Conservation (phyloP, 2,329 filamentous ascomycete species). For the Penicillium sp. region DNA sequence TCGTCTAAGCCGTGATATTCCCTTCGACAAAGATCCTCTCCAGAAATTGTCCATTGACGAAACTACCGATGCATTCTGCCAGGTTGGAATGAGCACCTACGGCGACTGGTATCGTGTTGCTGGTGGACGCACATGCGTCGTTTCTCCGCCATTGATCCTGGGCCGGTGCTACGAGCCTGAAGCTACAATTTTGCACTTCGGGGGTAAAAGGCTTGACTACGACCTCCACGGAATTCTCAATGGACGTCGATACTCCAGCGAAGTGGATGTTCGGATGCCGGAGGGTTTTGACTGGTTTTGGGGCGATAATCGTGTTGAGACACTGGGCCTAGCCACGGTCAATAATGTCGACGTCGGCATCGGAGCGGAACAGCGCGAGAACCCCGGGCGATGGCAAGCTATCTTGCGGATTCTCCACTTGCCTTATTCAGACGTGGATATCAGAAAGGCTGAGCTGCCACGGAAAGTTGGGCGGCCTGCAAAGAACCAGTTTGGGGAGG, state of each 20-base stretch:
- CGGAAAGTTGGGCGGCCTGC: slow-evolving; percentile 7
- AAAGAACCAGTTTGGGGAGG: slow-evolving; percentile 26
- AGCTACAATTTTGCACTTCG: slow-evolving; percentile 49
- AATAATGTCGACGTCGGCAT: slow-evolving; percentile 54
- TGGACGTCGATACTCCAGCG: slow-evolving; percentile 49
- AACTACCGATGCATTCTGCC: slow-evolving; percentile 36
- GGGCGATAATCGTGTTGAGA: slow-evolving; percentile 57
- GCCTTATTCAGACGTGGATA: slow-evolving; percentile 20
- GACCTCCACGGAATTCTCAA: slow-evolving; percentile 49
- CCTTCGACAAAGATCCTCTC: slow-evolving; percentile 18
- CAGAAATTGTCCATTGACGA: slow-evolving; percentile 33
- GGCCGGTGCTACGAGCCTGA: slow-evolving; percentile 56
- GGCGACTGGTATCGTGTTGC: slow-evolving; percentile 55
- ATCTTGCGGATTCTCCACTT: slow-evolving; percentile 48
- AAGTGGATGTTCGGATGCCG: slow-evolving; percentile 51
- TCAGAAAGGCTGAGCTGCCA: not conserved
- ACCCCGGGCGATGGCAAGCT: slow-evolving; percentile 49
- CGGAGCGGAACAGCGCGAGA: slow-evolving; percentile 43
- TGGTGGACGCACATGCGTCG: slow-evolving; percentile 40
- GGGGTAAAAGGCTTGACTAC: slow-evolving; percentile 37
- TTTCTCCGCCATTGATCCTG: slow-evolving; percentile 54
- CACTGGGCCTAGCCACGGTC: slow-evolving; percentile 55
- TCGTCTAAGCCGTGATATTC: slow-evolving; percentile 25
- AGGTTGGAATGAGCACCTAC: slow-evolving; percentile 46
- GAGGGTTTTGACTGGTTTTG: slow-evolving; percentile 54